phyloP scores from a whole-genome alignment of 192 early-diverging fungal species.

The Backusella westeae region DNA sequence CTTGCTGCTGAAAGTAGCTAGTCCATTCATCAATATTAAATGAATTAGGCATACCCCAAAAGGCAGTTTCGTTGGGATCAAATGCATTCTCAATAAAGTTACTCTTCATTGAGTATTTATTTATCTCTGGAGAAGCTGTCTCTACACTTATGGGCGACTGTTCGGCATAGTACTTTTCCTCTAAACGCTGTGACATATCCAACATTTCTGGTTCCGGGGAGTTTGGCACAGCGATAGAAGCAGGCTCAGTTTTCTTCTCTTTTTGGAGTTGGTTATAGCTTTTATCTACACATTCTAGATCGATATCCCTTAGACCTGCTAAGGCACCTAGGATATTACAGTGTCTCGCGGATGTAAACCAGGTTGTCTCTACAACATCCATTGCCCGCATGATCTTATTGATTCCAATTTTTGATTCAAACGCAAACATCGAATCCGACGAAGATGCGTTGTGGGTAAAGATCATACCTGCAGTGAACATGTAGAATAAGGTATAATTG shows the following conservation, averaged over 20 bases:
- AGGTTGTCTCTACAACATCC: constrained; percentile 29
- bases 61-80: constrained; percentile 33
- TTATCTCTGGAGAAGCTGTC: not conserved
- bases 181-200: not conserved
- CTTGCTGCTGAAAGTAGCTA: constrained; percentile 30
- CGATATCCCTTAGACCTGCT: constrained; percentile 30
- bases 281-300: constrained; percentile 26
- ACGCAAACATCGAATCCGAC: constrained; percentile 22
- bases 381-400: constrained; percentile 34
- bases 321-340: constrained; percentile 32
- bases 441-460: constrained; percentile 36
- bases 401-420: constrained; percentile 33
- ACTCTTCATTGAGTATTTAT: not conserved
- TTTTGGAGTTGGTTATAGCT: constrained; percentile 9
- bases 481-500: constrained; percentile 31
- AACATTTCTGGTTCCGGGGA: constrained; percentile 18
- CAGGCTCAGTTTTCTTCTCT: not conserved
- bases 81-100: not conserved
- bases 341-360: constrained; percentile 32
- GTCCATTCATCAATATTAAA: constrained; percentile 40
- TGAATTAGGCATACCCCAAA: constrained; percentile 36
- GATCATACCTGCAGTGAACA: constrained; percentile 38
- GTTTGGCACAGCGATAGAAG: constrained; percentile 31
- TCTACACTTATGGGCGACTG: not conserved
- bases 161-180: not conserved